Evolutionary conservation across 257 asterid species (phyloP), one percentile per base, ranked within the genome.

Genomic region (Scutellaria galericulata): DNA sequence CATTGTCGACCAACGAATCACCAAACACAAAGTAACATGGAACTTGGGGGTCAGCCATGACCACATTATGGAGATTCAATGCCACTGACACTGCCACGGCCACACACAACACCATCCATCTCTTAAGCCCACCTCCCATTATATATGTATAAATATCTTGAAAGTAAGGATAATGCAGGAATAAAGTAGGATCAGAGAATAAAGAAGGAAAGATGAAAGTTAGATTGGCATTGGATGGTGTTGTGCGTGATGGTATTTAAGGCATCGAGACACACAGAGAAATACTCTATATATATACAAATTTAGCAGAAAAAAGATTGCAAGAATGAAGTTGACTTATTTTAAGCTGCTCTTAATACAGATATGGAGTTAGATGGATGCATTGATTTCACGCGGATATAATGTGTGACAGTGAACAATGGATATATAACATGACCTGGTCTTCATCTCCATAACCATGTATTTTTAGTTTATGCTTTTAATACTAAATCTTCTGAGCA

Each of bases 1-100:
- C 96, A 66, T 87, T 87, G 46, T 89, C 96, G 24, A 87, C 94
- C 67, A 89, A 77, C 0, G 96, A 89, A 67, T 89, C 96, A 14
- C 96, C 96, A 41, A 89, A 89, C 46, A 86, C 73, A 52, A 89
- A 89, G 80, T 71, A 86, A 58, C 96, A 87, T 5, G 96, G 96
- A 4, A 86, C 95, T 73, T 88, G 95, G 4, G 90, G 89, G 66
- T 81, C 78, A n/a, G 86, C 92, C 61, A 14, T 18, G 8, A 51
- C 87, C 72, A 56, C 80, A 47, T 41, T 40, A 11, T 42, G 20
- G 20, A 78, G 66, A 67, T 22, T 62, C 74, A 24, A 24, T 24
- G 27, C 1, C 27, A 64, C 63, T 42, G 64, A 68, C 59, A 42
- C 79, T 5, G 37, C 65, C 51, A 46, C 72, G 3, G 55, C 78